Evolutionary conservation across 208 protist species (phyloP), one percentile per base, ranked within the genome.

Genomic region (Trypanosoma mega): DNA sequence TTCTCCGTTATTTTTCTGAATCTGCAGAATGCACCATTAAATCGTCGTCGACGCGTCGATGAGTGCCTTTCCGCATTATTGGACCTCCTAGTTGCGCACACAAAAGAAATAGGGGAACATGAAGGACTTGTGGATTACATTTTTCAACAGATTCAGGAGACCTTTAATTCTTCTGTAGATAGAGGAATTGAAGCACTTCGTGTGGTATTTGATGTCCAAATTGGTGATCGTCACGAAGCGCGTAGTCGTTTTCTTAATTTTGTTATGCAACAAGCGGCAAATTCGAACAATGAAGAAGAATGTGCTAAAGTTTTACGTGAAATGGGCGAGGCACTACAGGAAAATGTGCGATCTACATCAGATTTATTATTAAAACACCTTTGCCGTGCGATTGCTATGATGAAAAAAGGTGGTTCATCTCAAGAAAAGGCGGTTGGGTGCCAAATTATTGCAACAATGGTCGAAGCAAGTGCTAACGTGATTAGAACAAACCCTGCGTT

Each of bases 161-260:
- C 80, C 11, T 92, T 95, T 62, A 37, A 64, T 16, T 47, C 61
- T 29, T 90, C 82, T 11, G 66, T 82, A 12, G 66, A 81, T 14
- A 89, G 78, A 33, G 88, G 88, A n/a, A 80, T 82, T 62, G 67
- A 76, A 24, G 75, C 81, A 0, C 85, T 92, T 21, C 69, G 76
- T 20, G 85, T 92, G 7, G 76, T 90, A 6, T 92, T 92, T 63
- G 88, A 95, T 51, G 54, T 92, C 14, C 70, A 81, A 3, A 81
- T 84, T 73, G 77, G 75, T 31, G 85, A 95, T 52, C 80, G 80
- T 55, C 85, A 95, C 43, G 85, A 92, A 26, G 87, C 85, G 67
- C 80, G 88, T 11, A 76, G 41, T 18, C 74, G 80, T 12, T 89
- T 79, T 56, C 65, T 95, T 26, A 46, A 48, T 9, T 48, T 92